phyloP scores from a whole-genome alignment of 2,329 filamentous ascomycete species.

The Lizonia empirigonia region DNA sequence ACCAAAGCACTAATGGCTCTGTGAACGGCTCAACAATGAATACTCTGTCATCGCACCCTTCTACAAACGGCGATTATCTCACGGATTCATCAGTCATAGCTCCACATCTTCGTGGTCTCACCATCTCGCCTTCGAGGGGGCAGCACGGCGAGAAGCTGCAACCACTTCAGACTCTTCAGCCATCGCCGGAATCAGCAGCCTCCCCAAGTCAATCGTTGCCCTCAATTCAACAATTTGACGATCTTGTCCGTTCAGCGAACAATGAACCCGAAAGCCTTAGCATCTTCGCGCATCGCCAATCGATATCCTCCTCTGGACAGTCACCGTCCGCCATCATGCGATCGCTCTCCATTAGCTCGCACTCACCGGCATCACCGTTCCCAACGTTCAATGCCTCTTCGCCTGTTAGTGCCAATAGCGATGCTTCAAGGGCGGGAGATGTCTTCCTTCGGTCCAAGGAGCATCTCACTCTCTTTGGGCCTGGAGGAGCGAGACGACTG shows the following conservation, averaged over 20 bases:
- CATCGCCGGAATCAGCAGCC: slow-evolving; percentile 31
- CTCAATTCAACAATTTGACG: slow-evolving; percentile 41
- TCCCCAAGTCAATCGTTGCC: slow-evolving; percentile 45
- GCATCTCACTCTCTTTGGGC: slow-evolving; percentile 34
- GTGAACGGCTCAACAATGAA: slow-evolving; percentile 15
- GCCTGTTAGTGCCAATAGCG: slow-evolving; percentile 38
- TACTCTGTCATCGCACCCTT: slow-evolving; percentile 15
- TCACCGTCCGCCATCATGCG: slow-evolving; percentile 45
- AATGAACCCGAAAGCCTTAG: slow-evolving; percentile 36
- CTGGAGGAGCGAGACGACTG: slow-evolving; percentile 34
- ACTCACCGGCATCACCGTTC: slow-evolving; percentile 41
- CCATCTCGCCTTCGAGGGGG: slow-evolving; percentile 40
- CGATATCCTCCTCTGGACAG: slow-evolving; percentile 43
- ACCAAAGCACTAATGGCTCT: slow-evolving; percentile 7
- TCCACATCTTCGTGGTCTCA: slow-evolving; percentile 37
- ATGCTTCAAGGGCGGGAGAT: slow-evolving; percentile 34
- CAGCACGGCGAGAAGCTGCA: slow-evolving; percentile 42
- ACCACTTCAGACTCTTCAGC: slow-evolving; percentile 42
- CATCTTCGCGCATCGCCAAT: slow-evolving; percentile 42
- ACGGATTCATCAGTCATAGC: slow-evolving; percentile 34
- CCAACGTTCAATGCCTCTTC: slow-evolving; percentile 41
- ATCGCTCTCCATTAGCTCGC: slow-evolving; percentile 42
- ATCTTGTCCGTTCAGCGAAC: slow-evolving; percentile 43
- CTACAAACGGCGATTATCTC: slow-evolving; percentile 8
- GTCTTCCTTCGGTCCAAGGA: slow-evolving; percentile 41